Conservation (phyloP, 2,329 filamentous ascomycete genomes). For the Tolypocladium capitatum region DNA sequence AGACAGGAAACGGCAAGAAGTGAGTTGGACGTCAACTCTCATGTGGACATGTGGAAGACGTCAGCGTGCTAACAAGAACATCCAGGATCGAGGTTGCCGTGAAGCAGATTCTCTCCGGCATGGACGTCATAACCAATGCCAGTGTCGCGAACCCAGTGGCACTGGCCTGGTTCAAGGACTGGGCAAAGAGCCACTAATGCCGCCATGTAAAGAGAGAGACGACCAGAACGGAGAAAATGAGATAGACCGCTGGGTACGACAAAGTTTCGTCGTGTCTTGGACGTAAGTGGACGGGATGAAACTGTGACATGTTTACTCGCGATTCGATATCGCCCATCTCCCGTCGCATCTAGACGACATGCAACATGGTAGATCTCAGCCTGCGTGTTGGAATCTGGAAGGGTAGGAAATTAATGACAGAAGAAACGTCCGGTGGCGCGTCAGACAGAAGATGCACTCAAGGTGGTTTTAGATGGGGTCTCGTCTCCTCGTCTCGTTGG, state of each 20-base stretch:
- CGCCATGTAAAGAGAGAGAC: neutral
- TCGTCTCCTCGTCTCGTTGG: too few species aligned
- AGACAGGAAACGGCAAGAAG: constrained; percentile 95
- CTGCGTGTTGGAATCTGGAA: neutral
- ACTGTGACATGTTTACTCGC: neutral
- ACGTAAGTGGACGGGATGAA: neutral
- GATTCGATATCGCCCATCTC: neutral
- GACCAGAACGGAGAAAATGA: neutral
- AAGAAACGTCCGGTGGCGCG: neutral
- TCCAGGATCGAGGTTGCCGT: constrained; percentile 79
- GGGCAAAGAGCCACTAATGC: constrained; percentile 44
- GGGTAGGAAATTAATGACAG: neutral
- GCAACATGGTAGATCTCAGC: neutral
- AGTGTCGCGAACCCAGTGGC: constrained; percentile 88
- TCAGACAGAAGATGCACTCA: neutral
- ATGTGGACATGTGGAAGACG: neutral
- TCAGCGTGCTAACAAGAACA: constrained; percentile 5
- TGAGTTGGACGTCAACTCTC: constrained; percentile 26
- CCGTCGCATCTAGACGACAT: neutral
- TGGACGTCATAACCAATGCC: constrained; percentile 76
- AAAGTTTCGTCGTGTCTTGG: neutral
- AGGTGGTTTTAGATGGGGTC: too few species aligned
- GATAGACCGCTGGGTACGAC: neutral
- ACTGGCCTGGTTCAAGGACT: constrained; percentile 74
- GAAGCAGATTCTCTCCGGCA: constrained; percentile 85